These are phyloP conservation scores for Aurantiochytrium sp. DNA, from an alignment of 108 stramenopile genomes.

Conservation along the genomic window DNA sequence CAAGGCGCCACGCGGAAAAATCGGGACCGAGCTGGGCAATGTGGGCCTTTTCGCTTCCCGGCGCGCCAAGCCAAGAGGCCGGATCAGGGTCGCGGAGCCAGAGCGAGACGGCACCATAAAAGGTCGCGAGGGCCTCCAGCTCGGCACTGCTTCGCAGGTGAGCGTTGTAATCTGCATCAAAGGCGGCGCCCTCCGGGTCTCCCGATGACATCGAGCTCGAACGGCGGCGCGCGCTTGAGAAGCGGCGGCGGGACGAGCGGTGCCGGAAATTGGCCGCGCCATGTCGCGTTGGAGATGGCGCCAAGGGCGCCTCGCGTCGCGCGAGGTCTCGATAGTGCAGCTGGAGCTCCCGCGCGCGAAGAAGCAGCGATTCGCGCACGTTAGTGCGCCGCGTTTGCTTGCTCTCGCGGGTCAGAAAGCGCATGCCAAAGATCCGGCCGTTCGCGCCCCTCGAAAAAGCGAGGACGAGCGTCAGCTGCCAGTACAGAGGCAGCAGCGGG, in stretches of 20 bases:
- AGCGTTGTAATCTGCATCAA: background rate
- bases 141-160: background rate
- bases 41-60: background rate
- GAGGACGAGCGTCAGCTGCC: background rate
- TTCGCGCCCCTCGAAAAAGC: background rate
- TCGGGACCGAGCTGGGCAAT: background rate
- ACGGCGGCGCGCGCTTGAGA: background rate
- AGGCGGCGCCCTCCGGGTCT: background rate
- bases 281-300: background rate
- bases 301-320: background rate
- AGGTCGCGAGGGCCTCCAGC: background rate
- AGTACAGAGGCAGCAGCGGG: background rate
- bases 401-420: background rate
- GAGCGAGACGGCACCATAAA: background rate
- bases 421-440: background rate
- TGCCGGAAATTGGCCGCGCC: background rate
- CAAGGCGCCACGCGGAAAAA: background rate
- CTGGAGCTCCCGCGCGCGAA: background rate
- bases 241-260: background rate
- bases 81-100: constrained; percentile 3
- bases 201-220: background rate
- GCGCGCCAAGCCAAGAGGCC: background rate
- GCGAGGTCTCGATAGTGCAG: background rate
- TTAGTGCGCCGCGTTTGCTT: background rate
- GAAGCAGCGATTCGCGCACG: background rate